Percentiles rank a stretch among this genome's conserved stretches.
Evolutionary conservation across 2,329 filamentous ascomycete genomes (phyloP).

Genomic region (Peltaster fructicola): DNA sequence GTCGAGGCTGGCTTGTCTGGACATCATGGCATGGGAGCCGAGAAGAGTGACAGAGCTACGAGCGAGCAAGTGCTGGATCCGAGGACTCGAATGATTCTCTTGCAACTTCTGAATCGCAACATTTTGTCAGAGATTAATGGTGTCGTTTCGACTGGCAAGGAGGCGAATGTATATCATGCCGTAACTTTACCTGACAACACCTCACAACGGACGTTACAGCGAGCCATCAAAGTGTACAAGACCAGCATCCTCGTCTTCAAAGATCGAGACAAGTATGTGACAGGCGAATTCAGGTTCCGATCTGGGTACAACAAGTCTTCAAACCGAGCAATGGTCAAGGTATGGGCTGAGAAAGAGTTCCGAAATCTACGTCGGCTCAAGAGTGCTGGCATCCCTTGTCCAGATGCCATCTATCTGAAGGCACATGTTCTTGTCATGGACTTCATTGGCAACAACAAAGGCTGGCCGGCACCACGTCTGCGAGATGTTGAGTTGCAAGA

Average conservation of each 20-base stretch:
- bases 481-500: conserved; percentile 64
- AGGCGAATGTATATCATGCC: conserved; percentile 94
- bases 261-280: conserved; percentile 89
- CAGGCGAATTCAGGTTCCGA: conserved; percentile 82
- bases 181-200: conserved; percentile 43
- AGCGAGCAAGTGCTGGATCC: conserved; percentile 90
- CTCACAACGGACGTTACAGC: conserved; percentile 40
- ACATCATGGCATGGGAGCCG: conserved; percentile 33
- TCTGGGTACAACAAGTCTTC: conserved; percentile 85
- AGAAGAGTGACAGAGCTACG: conserved; percentile 76
- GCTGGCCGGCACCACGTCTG: conserved; percentile 72
- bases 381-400: conserved; percentile 70
- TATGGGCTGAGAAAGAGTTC: conserved; percentile 98
- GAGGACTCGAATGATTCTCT: conserved; percentile 81
- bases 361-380: conserved; percentile 77
- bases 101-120: conserved; percentile 89
- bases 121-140: conserved; percentile 84
- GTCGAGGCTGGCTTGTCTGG: conserved; percentile 34
- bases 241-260: conserved; percentile 96
- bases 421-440: conserved; percentile 93
- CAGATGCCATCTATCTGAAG: conserved; percentile 74
- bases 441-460: conserved; percentile 74
- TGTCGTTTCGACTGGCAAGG: conserved; percentile 89
- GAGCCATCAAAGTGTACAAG: conserved; percentile 98
- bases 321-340: conserved; percentile 90